Evolutionary conservation across 1,139 yeast genomes (phyloP), one percentile per base, ranked within the genome.

Genomic region (Sugiyamaella novakii): DNA sequence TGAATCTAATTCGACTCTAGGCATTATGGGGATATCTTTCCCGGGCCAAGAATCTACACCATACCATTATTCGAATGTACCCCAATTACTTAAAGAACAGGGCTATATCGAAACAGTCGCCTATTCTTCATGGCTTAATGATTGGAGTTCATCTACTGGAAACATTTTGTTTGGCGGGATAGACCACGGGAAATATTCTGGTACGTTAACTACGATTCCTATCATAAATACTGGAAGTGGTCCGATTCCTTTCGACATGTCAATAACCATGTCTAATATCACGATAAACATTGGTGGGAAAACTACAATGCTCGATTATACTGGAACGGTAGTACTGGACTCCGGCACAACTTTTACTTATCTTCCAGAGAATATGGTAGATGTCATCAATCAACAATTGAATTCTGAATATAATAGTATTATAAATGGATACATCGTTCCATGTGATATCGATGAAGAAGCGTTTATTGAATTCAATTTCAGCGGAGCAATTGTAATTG

Each of bases 151-250:
- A 6, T 58, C 61, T 31, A 52, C 63, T 1, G 85, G 85, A 2
- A 59, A 71, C 11, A 63, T 81, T 40, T 68, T 81, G 44, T 81
- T 81, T 62, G 86, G 86, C 5, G 85, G 80, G 37, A 70, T 79
- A 44, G 86, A 81, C 62, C 73, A 73, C 49, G 77, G 76, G 24
- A 80, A 79, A 62, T 78, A 72, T 59, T 51, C 63, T 1, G 86
- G 84, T 0, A 64, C 66, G 21, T 51, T 60, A 12, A 35, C 34
- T 25, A 54, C 56, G 5, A 60, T 69, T 18, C 69, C 68, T 12
- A 29, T 59, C 4, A 50, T 53, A 21, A 50, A 50, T 24, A 50
- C 42, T 15, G 42, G 45, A 1, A 17, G 38, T 4, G 43, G 37
- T 10, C 18, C 41, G 14, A 25, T 19, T 11, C 62, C 61, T 4